Evolutionary conservation across 2,329 filamentous ascomycete species (phyloP), one percentile per base, ranked within the genome.

Genomic region (Pseudogymnoascus sp.): DNA sequence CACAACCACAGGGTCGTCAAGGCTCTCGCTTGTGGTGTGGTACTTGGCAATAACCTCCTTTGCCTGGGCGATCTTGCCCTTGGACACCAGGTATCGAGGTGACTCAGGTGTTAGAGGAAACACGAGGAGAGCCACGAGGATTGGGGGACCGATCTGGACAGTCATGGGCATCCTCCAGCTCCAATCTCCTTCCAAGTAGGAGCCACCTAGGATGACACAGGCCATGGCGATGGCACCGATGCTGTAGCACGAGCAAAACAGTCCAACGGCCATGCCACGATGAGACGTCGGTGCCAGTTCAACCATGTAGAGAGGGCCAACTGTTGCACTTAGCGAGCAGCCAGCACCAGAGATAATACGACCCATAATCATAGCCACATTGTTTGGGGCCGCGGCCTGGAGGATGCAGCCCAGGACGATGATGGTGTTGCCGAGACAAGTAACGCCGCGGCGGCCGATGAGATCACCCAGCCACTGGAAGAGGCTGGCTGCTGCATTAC

Each of bases 81-180:
- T 38, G n/a, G 35, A 42, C 23, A 30, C 23, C 12, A 61, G 28
- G n/a, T 23, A 61, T 49, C 60, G 60, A 61, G 60, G 60, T 22
- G 60, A 61, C 28, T 61, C 60, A 22, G 60, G 60, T 52, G 60
- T 61, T 25, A 25, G 36, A 59, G 55, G 55, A 33, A 14, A 59
- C 25, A 59, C 36, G 25, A 59, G 55, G 22, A 12, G 36, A 33
- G 28, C 55, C 9, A 59, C 55, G 19, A 59, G 12, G 28, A 59
- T 14, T 11, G 55, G 55, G n/a, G 60, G 60, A 25, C 14, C 38
- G 16, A 61, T 45, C 28, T 61, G 60, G n/a, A 61, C n/a, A 38
- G 52, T 16, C 14, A 61, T 19, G 22, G 60, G 60, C 23, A 61
- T 23, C 16, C 60, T 38, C 60, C 60, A 61, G 38, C 35, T 49